Base-by-base conservation (phyloP, 139 green algal species). In the Nannochloris sp. region DNA sequence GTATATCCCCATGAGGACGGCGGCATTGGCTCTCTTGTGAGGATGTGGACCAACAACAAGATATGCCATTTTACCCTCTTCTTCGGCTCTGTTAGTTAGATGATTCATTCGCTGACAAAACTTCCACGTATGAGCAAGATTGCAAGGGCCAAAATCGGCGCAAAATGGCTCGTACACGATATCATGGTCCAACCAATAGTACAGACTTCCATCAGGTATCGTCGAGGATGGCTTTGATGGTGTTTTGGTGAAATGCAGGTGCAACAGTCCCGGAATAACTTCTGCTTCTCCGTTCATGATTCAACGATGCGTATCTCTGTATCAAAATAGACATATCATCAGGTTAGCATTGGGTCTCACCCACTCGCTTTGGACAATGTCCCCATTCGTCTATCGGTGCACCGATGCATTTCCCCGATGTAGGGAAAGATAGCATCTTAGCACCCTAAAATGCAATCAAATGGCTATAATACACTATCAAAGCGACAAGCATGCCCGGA, bases 121-220 rank as follows among this genome's bases (percentile, higher is more conserved):
- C 14, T 83, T 75, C 68, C 82, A 92, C 1, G 83, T 75, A 49
- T 81, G 74, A 8, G 85, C 89, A 40, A 96, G 76, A 73, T 96
- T 95, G 13, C 94, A 79, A 3, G 89, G 89, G 2, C 89, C 89
- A 70, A 96, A 96, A 70, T 96, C 89, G 14, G 79, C 84, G 55
- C 85, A 94, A 67, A 96, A 96, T 2, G 89, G 87, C 65, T 95
- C 89, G 64, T 95, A 95, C 3, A 93, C 65, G 77, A 78, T 50
- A 65, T 72, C 64, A 37, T 49, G 44, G 30, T 78, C 71, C 30
- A 78, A 36, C 43, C 59, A 62, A 8, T 65, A 62, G 65, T 62
- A 82, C 29, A 88, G 46, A 23, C 46, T 53, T 23, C 46, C 46
- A 14, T 20, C 17, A 4, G 46, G 46, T 20, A 53, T 53, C 1